Conservation (phyloP, 2,329 filamentous ascomycete genomes). For the Aaosphaeria arxii region DNA sequence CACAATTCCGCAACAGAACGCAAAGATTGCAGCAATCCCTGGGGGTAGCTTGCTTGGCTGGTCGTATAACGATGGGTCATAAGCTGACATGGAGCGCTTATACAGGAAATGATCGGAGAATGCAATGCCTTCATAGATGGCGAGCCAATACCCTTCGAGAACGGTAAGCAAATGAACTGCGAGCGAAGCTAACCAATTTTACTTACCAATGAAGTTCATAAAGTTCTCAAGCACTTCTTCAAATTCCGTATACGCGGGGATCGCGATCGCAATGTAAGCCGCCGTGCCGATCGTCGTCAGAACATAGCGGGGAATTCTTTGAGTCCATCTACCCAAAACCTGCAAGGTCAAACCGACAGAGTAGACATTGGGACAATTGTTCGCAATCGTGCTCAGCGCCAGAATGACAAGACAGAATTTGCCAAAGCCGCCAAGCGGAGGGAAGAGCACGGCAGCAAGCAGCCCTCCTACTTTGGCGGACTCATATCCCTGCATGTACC, state of each 20-base stretch:
- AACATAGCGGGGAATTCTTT: slow-evolving; percentile 63
- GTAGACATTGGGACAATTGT: slow-evolving; percentile 70
- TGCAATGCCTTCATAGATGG: slow-evolving; percentile 67
- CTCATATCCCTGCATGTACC: slow-evolving; percentile 55
- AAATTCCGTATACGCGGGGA: slow-evolving; percentile 67
- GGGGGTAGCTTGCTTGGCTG: slow-evolving; percentile 57
- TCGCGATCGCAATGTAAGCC: slow-evolving; percentile 66
- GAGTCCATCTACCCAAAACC: slow-evolving; percentile 58
- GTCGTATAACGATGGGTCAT: slow-evolving; percentile 59
- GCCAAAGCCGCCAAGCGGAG: slow-evolving; percentile 64
- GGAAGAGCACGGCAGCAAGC: slow-evolving; percentile 62
- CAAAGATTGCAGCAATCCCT: slow-evolving; percentile 60
- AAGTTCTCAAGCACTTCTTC: slow-evolving; percentile 66
- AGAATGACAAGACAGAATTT: slow-evolving; percentile 69
- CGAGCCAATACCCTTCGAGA: slow-evolving; percentile 64
- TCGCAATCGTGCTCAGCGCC: slow-evolving; percentile 65
- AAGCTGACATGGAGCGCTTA: slow-evolving; percentile 59
- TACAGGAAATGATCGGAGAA: slow-evolving; percentile 68
- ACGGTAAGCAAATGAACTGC: too few species aligned
- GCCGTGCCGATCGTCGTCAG: slow-evolving; percentile 63
- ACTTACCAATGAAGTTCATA: slow-evolving; percentile 48
- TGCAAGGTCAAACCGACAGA: slow-evolving; percentile 65
- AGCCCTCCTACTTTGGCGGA: slow-evolving; percentile 64
- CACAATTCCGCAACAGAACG: slow-evolving; percentile 62
- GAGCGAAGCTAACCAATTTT: neutral